A percentile compares a stretch with the other conserved stretches of the same genome.
phyloP scores from a whole-genome alignment of 2,329 filamentous ascomycete species.

The Saccharata proteae region DNA sequence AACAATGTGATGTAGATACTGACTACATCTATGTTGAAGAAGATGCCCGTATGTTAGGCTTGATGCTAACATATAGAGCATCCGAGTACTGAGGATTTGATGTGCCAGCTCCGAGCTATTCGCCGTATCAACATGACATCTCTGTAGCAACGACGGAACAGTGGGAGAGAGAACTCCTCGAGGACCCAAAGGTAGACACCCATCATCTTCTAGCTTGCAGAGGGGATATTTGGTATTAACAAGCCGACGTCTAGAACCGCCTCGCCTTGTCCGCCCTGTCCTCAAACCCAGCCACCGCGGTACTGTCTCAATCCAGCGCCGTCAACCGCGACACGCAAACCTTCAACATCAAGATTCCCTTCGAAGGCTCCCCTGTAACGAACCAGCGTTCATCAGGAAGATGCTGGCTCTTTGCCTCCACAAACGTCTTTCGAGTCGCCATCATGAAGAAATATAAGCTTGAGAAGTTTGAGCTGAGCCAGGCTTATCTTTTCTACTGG shows the following conservation, averaged over 20 bases:
- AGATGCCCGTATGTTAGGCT: conserved; percentile 25
- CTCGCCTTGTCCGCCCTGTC: conserved; percentile 65
- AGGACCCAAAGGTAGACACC: conserved; percentile 48
- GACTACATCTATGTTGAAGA: conserved; percentile 42
- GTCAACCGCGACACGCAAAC: conserved; percentile 60
- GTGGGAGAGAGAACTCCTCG: conserved; percentile 51
- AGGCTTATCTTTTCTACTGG: conserved; percentile 84
- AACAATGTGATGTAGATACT: conserved; percentile 28
- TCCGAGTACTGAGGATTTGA: not conserved
- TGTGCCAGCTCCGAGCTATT: conserved; percentile 16
- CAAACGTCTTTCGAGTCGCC: conserved; percentile 84
- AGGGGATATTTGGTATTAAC: conserved; percentile 9
- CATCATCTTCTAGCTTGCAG: not conserved
- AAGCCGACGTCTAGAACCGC: conserved; percentile 39
- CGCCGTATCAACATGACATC: conserved; percentile 24
- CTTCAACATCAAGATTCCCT: conserved; percentile 72
- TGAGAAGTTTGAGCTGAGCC: conserved; percentile 70
- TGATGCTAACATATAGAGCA: not conserved
- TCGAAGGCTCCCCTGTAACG: conserved; percentile 72
- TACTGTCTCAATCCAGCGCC: conserved; percentile 53
- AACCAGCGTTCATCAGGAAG: conserved; percentile 72
- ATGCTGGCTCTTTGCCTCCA: conserved; percentile 86
- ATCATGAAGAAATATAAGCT: conserved; percentile 75
- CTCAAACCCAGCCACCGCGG: conserved; percentile 50
- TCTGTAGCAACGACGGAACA: conserved; percentile 39